A percentile compares a stretch with the other conserved stretches of the same genome.
Evolutionary conservation across 768 basidiomycete species (phyloP).

Genomic region (Serendipita sp.): DNA sequence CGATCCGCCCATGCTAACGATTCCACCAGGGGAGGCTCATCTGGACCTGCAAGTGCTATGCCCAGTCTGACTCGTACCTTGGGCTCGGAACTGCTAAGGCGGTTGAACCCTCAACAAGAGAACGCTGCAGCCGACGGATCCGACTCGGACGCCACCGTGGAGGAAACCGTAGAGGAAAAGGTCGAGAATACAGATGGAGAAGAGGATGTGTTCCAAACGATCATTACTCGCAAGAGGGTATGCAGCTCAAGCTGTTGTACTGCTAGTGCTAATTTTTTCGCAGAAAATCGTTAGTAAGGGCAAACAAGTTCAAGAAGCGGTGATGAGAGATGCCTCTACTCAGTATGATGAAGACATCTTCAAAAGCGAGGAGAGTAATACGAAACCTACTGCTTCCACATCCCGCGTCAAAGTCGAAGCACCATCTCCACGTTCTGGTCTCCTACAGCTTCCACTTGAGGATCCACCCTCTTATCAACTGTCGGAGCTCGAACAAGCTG

Average conservation of each 20-base stretch:
- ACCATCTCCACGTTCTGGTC: constrained; percentile 21
- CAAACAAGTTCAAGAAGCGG: constrained; percentile 25
- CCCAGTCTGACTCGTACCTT: constrained; percentile 26
- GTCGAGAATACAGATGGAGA: constrained; percentile 41
- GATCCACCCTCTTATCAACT: constrained; percentile 47
- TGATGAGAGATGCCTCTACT: constrained; percentile 16
- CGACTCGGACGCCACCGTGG: constrained; percentile 14
- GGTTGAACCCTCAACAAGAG: constrained; percentile 23
- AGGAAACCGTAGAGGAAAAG: constrained; percentile 31
- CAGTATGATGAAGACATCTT: constrained; percentile 30
- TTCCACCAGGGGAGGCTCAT: constrained; percentile 19
- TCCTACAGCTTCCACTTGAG: constrained; percentile 14
- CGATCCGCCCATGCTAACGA: constrained; percentile 31
- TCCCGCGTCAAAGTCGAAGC: constrained; percentile 33
- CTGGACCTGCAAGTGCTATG: constrained; percentile 26
- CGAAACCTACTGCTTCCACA: constrained; percentile 31
- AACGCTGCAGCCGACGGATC: constrained; percentile 37
- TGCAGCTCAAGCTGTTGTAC: constrained; percentile 17
- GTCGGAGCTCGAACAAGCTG: constrained; percentile 28
- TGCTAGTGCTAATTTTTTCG: constrained; percentile 9
- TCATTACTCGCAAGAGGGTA: constrained; percentile 67
- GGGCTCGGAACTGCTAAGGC: constrained; percentile 18
- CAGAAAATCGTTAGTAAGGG: constrained; percentile 57
- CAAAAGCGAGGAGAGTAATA: constrained; percentile 50
- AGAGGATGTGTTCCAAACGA: constrained; percentile 62